Conservation (phyloP, 495 filamentous ascomycete genomes). For the Xylaria acuta region DNA sequence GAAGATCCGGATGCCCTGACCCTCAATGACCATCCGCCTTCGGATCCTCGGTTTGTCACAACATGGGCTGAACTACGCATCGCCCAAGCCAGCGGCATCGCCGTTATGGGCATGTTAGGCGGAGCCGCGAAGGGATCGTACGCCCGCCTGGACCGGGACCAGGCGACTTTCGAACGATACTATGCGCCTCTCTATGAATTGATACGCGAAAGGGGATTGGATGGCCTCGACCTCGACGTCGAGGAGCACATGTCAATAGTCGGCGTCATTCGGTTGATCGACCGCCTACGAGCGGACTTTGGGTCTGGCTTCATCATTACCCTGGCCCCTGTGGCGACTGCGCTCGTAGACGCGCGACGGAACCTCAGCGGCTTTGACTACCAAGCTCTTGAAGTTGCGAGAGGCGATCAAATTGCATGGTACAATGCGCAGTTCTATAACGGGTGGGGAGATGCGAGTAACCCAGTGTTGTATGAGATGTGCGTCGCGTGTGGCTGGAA, state of each 20-base stretch:
- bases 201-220: conserved; percentile 61
- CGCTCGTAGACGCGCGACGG: conserved; percentile 58
- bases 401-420: conserved; percentile 64
- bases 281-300: conserved; percentile 73
- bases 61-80: conserved; percentile 75
- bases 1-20: conserved; percentile 65
- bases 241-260: conserved; percentile 76
- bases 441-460: conserved; percentile 72
- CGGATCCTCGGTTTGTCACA: conserved; percentile 59
- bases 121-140: conserved; percentile 78
- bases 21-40: conserved; percentile 75
- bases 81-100: conserved; percentile 68
- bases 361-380: conserved; percentile 82
- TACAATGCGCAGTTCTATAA: conserved; percentile 90
- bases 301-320: conserved; percentile 75
- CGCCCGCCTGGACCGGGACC: conserved; percentile 62
- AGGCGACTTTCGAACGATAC: conserved; percentile 65
- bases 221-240: conserved; percentile 84
- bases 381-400: conserved; percentile 60
- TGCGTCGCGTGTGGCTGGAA: conserved; percentile 70
- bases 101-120: conserved; percentile 82
- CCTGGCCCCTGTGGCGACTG: conserved; percentile 78
- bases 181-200: conserved; percentile 69
- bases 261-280: conserved; percentile 74
- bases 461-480: conserved; percentile 65